These are phyloP conservation scores for Prunus dulcis DNA, from an alignment of 306 rosid genomes.

Conservation along the genomic window DNA sequence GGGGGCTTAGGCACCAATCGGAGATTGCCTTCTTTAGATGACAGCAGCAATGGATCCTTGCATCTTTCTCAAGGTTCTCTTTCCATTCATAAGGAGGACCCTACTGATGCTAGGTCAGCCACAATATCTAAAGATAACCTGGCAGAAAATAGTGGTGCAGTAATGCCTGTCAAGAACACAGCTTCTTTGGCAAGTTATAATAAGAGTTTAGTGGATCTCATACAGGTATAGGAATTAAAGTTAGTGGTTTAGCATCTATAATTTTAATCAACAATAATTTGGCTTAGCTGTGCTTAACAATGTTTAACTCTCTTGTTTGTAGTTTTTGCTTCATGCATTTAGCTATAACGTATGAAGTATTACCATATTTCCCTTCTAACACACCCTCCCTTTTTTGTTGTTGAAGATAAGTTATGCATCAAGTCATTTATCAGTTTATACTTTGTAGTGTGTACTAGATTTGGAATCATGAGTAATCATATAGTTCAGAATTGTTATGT, in stretches of 20 bases:
- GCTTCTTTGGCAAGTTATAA: conserved; percentile 32
- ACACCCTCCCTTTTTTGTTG: too few relatives aligned
- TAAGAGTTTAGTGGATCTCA: conserved; percentile 56
- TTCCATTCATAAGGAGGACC: conserved; percentile 65
- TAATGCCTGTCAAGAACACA: conserved; percentile 23
- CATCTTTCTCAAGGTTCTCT: conserved; percentile 49
- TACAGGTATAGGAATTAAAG: conserved; percentile 47
- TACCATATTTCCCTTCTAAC: too few relatives aligned
- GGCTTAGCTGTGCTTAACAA: not conserved
- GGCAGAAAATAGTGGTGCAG: conserved; percentile 24
- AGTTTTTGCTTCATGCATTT: not conserved
- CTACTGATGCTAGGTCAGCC: conserved; percentile 57
- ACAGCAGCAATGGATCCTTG: conserved; percentile 41
- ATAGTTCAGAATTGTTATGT: not conserved
- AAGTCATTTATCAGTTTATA: too few relatives aligned
- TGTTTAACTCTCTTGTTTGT: conserved; percentile 1
- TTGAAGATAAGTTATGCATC: too few relatives aligned
- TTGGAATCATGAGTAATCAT: not conserved
- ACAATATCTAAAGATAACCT: conserved; percentile 40
- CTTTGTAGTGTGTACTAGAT: too few relatives aligned
- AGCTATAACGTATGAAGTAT: not conserved
- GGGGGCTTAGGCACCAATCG: conserved; percentile 45
- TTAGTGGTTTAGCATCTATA: not conserved
- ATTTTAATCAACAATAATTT: not conserved
- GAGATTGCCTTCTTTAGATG: conserved; percentile 51